Evolutionary conservation across 129 eudicot genomes (phyloP).

Genomic region (Chrysanthemum lavandulifolium): DNA sequence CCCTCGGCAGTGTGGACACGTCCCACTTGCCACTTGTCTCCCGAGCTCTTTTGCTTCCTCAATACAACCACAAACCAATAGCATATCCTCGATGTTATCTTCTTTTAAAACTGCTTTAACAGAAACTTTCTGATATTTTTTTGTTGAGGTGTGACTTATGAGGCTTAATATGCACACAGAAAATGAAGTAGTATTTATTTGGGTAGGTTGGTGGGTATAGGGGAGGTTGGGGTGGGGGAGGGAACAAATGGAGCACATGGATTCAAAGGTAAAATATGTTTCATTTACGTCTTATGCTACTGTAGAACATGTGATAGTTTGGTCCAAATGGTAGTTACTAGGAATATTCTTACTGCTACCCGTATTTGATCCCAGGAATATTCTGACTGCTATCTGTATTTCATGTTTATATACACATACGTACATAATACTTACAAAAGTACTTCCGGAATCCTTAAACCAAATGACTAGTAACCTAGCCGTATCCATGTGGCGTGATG

Average conservation of each 20-base stretch:
- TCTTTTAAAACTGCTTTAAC: not conserved
- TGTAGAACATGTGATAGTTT: conserved; percentile 16
- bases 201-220: conserved; percentile 27
- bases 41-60: conserved; percentile 38
- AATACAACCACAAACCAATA: conserved; percentile 21
- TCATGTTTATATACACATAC: not conserved
- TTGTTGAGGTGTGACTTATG: not conserved
- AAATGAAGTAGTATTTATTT: conserved; percentile 21
- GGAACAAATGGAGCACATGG: not conserved
- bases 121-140: not conserved
- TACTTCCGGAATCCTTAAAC: no score
- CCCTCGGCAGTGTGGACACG: conserved; percentile 44
- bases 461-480: no score
- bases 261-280: not conserved
- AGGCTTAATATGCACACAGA: conserved; percentile 3
- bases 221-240: conserved; percentile 10
- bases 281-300: not conserved
- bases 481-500: no score
- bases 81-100: conserved; percentile 20
- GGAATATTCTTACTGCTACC: conserved; percentile 1
- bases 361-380: no score
- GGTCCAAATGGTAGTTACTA: conserved; percentile 9
- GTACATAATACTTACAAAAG: not conserved
- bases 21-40: conserved; percentile 35
- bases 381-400: conserved; percentile 2